Percentiles rank a stretch among this genome's conserved stretches.
These are phyloP conservation scores for Ajuga reptans DNA, from an alignment of 305 asterid species.

Conservation along the genomic window DNA sequence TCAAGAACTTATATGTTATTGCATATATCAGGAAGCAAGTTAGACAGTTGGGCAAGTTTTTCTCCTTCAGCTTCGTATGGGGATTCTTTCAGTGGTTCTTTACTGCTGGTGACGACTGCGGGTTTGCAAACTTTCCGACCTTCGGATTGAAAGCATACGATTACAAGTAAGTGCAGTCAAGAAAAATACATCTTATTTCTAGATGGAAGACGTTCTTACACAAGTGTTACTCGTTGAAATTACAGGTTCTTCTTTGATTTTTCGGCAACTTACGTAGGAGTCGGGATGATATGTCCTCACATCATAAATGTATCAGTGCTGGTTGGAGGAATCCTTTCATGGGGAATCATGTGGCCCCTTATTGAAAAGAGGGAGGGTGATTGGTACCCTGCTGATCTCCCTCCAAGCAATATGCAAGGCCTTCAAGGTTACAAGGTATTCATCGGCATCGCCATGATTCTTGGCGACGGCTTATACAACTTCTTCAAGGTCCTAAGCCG, in stretches of 20 bases:
- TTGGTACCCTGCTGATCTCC: conserved; percentile 31
- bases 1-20: neutral
- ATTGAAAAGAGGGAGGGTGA: conserved; percentile 28
- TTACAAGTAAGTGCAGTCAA: conserved; percentile 20
- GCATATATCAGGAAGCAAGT: conserved; percentile 34
- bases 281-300: conserved; percentile 44
- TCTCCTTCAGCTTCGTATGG: conserved; percentile 41
- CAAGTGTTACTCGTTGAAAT: neutral
- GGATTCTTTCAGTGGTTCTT: conserved; percentile 48
- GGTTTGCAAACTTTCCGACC: conserved; percentile 36
- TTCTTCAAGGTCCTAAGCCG: conserved; percentile 37
- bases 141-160: conserved; percentile 40
- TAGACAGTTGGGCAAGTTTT: conserved; percentile 25
- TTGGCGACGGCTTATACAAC: conserved; percentile 56
- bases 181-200: neutral
- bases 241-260: conserved; percentile 45
- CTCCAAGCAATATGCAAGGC: conserved; percentile 22
- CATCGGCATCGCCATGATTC: conserved; percentile 49
- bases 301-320: conserved; percentile 34
- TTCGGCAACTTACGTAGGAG: conserved; percentile 42
- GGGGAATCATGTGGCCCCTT: conserved; percentile 48
- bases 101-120: conserved; percentile 33
- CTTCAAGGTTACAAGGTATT: conserved; percentile 38
- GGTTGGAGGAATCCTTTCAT: conserved; percentile 35
- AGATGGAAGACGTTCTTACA: too few relatives aligned